A percentile compares a stretch with the other conserved stretches of the same genome.
Conservation (phyloP, 805 yeast genomes). For the Tetrapisispora namnaoensis region DNA sequence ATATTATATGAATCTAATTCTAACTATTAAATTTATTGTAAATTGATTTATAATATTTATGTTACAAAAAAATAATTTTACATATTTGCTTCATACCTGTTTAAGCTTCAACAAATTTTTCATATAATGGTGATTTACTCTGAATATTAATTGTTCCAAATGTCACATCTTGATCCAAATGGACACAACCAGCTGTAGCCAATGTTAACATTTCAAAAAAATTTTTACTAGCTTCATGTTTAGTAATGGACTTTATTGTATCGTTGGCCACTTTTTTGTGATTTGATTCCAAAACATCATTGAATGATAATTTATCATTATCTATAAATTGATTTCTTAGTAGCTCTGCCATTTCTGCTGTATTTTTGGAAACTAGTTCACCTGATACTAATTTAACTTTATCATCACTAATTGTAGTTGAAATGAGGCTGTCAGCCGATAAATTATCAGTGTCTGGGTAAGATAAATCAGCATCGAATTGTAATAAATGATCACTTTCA, state of each 20-base stretch:
- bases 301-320: constrained; percentile 8
- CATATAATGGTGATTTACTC: constrained; percentile 34
- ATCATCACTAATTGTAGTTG: constrained; percentile 2
- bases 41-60: no score
- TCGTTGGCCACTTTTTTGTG: not conserved
- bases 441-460: constrained; percentile 4
- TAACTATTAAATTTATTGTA: no score
- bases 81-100: not conserved
- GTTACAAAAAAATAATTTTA: not conserved
- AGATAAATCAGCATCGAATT: constrained; percentile 8
- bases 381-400: constrained; percentile 13
- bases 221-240: constrained; percentile 28
- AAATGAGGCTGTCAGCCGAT: not conserved
- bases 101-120: constrained; percentile 16
- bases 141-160: constrained; percentile 52
- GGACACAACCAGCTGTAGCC: constrained; percentile 66
- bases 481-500: constrained; percentile 10
- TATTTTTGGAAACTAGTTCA: constrained; percentile 21
- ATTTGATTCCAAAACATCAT: constrained; percentile 7
- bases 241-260: constrained; percentile 6
- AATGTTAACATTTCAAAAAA: constrained; percentile 78
- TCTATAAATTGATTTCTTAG: constrained; percentile 14
- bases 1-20: no score
- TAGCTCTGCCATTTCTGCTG: constrained; percentile 22
- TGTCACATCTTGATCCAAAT: constrained; percentile 47